Evolutionary conservation across 2,329 filamentous ascomycete genomes (phyloP).

Genomic region (Ophiosphaerella herpotricha): DNA sequence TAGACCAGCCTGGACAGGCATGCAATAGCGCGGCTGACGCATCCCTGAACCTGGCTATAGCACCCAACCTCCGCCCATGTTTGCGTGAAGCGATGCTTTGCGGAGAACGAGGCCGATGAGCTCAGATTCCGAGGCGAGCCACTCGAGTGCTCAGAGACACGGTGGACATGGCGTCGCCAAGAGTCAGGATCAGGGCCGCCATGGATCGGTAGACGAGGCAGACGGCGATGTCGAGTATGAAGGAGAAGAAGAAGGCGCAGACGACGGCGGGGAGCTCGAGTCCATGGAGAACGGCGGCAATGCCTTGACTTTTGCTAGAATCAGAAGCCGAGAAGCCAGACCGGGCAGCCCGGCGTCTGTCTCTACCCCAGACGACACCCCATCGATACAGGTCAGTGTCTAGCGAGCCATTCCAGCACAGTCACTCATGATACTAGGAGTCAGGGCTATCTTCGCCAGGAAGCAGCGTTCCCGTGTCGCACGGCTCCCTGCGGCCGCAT

Average conservation of each 20-base stretch:
- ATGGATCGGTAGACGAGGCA: slow-evolving; percentile 56
- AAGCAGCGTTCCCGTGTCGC: slow-evolving; percentile 73
- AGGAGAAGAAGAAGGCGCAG: slow-evolving; percentile 6
- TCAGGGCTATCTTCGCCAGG: slow-evolving; percentile 66
- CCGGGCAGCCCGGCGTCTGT: slow-evolving; percentile 70
- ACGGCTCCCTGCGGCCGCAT: slow-evolving; percentile 71
- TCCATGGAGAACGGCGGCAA: slow-evolving; percentile 28
- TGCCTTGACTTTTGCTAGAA: slow-evolving; percentile 40
- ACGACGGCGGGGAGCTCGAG: slow-evolving; percentile 25
- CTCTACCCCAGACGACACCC: slow-evolving; percentile 82
- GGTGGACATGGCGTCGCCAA: slow-evolving; percentile 20
- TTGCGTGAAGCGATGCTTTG: slow-evolving; percentile 58
- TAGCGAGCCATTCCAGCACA: slow-evolving; percentile 19
- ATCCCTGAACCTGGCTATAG: background rate
- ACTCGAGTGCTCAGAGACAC: slow-evolving; percentile 64
- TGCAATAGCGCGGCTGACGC: slow-evolving; percentile 4
- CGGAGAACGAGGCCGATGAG: slow-evolving; percentile 65
- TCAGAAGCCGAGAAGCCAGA: slow-evolving; percentile 23
- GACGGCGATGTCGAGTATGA: slow-evolving; percentile 51
- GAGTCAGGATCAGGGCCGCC: slow-evolving; percentile 49
- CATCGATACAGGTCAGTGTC: slow-evolving; percentile 73
- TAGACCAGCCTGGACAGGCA: slow-evolving; percentile 2
- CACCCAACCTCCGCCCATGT: slow-evolving; percentile 12
- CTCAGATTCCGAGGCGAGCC: slow-evolving; percentile 67
- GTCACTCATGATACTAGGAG: slow-evolving; percentile 46